Base-by-base conservation (phyloP, 2,329 filamentous ascomycete genomes). In the Alternaria sp. region DNA sequence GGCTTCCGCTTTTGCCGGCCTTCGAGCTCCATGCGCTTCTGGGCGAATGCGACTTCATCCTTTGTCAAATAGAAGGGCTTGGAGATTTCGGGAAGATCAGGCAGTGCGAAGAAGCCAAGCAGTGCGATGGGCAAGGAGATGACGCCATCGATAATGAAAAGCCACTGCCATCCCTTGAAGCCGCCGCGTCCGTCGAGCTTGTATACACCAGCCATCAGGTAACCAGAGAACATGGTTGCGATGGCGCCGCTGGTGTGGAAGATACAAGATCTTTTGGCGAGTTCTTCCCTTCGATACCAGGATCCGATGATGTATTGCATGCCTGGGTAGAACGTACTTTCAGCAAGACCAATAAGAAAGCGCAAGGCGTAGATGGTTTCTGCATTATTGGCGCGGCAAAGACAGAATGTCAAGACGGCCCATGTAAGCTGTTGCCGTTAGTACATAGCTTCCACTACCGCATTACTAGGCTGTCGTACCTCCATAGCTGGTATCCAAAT, bases 111-210 rank as follows among this genome's bases (percentile, higher is more conserved):
- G 49, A 63, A 69, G 12, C 65, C 67, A 10, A 63, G 25, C 10
- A 69, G 2, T 14, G 67, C 67, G 25, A 69, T 65, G 1, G 65
- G 67, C 1, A 67, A 5, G 1, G 67, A 69, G 20, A 69, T 68
- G 11, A 69, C 49, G 7, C 67, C 67, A 16, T 69, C 67, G 18
- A 69, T 65, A 7, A 69, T 58, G 48, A 71, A 70, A 3, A 72
- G 16, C 68, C 69, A 71, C 55, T 66, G 64, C 75, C 75, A 77
- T 9, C 74, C 72, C 22, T 65, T 55, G n/a, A 75, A 84, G 18
- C 83, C 85, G 66, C 86, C 85, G 67, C 85, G 86, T 74, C 86
- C 87, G 71, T 87, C 86, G 67, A 87, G 80, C 25, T 80, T 79
- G 70, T 86, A 83, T 62, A 85, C 86, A 1, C 85, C 85, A 5